These are phyloP conservation scores for Sporisorium exsertum DNA, from an alignment of 1,284 basidiomycete species.

Conservation along the genomic window DNA sequence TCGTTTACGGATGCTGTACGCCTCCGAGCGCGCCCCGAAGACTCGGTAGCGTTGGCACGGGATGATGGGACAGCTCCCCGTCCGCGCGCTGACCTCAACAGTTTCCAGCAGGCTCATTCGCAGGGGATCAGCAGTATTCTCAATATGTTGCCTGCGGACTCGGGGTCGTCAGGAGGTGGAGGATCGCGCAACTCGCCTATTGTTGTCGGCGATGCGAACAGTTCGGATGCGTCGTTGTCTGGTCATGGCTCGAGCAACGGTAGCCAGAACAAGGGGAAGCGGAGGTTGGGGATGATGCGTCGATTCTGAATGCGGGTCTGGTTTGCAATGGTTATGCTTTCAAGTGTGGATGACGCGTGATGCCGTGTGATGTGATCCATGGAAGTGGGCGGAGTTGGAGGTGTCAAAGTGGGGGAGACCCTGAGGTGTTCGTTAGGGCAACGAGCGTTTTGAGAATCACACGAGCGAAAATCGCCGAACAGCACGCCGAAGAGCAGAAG, in stretches of 20 bases:
- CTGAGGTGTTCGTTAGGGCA: not conserved
- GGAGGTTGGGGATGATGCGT: conserved; percentile 36
- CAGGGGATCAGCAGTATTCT: conserved; percentile 30
- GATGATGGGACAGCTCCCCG: conserved; percentile 33
- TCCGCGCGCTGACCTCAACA: conserved; percentile 44
- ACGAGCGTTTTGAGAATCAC: conserved; percentile 3
- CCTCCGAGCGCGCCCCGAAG: conserved; percentile 38
- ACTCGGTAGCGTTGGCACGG: conserved; percentile 28
- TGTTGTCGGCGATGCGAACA: conserved; percentile 4
- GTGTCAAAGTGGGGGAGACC: conserved; percentile 3
- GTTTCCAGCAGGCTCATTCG: conserved; percentile 49
- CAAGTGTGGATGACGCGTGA: not conserved
- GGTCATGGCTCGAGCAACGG: conserved; percentile 1
- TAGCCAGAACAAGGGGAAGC: conserved; percentile 8
- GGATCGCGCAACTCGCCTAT: conserved; percentile 34
- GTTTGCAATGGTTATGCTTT: not conserved
- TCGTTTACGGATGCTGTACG: conserved; percentile 46
- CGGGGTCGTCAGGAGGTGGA: conserved; percentile 2
- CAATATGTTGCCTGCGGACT: conserved; percentile 22
- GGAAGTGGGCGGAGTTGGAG: not conserved
- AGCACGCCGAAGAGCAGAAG: conserved; percentile 8
- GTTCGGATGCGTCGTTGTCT: not conserved
- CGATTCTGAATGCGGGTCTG: conserved; percentile 14
- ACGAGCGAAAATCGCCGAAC: conserved; percentile 28
- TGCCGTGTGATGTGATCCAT: not conserved